Conservation (phyloP, 2,329 filamentous ascomycete genomes). For the Scolecobasidium constrictum region DNA sequence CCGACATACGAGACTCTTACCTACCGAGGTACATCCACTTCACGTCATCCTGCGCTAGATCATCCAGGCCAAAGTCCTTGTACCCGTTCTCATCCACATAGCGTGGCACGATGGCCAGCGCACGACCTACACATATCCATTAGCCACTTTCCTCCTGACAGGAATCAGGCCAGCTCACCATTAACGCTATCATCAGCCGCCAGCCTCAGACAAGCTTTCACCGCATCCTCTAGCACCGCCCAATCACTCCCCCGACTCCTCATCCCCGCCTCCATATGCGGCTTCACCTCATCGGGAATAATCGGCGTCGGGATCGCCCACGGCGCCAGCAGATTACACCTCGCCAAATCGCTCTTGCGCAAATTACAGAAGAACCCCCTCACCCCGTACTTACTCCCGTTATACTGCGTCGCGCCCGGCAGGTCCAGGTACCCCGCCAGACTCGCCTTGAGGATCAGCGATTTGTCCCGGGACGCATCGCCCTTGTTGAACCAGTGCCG, state of each 20-base stretch:
- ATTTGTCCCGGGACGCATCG: constrained; percentile 1
- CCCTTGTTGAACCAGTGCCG: constrained; percentile 30
- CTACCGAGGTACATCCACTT: constrained; percentile 1
- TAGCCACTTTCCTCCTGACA: background rate
- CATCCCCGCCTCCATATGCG: background rate
- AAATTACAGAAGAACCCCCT: constrained; percentile 9
- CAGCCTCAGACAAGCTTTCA: constrained; percentile 3
- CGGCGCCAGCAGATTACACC: constrained; percentile 9
- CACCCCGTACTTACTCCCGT: constrained; percentile 7
- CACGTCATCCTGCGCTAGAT: background rate
- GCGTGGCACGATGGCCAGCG: constrained; percentile 1
- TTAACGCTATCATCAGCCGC: constrained; percentile 4
- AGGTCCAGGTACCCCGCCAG: constrained; percentile 8
- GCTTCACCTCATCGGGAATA: background rate
- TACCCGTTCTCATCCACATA: background rate
- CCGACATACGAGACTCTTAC: too few species aligned
- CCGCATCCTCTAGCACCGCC: constrained; percentile 6
- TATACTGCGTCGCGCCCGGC: constrained; percentile 4
- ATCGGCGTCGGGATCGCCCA: constrained; percentile 9
- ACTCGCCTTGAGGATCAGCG: constrained; percentile 9
- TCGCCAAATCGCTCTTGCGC: constrained; percentile 1
- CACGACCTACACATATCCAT: background rate
- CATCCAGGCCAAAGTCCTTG: background rate
- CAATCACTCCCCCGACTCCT: background rate
- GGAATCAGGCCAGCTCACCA: background rate